Evolutionary conservation across 2,329 filamentous ascomycete genomes (phyloP).

Genomic region (Epichloe gansuensis): DNA sequence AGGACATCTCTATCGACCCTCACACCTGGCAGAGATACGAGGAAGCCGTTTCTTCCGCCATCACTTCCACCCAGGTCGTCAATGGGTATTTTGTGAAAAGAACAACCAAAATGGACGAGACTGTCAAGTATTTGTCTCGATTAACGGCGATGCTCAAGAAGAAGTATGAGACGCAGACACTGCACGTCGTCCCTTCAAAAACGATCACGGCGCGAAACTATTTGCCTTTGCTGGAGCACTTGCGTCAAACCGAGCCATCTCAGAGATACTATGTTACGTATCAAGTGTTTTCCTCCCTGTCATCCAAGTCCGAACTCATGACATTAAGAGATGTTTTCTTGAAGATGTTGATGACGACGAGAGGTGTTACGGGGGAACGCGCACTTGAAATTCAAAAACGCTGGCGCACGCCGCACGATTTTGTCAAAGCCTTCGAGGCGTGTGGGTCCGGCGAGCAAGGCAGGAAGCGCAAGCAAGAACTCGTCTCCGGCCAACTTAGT

Average conservation of each 20-base stretch:
- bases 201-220: constrained; percentile 54
- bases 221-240: constrained; percentile 45
- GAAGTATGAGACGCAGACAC: constrained; percentile 45
- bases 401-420: constrained; percentile 62
- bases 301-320: constrained; percentile 62
- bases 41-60: constrained; percentile 57
- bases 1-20: constrained; percentile 52
- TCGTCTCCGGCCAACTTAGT: constrained; percentile 46
- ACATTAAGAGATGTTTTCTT: constrained; percentile 63
- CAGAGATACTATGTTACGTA: constrained; percentile 53
- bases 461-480: constrained; percentile 42
- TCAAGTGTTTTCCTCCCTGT: constrained; percentile 55
- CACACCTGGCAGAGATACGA: constrained; percentile 43
- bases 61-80: constrained; percentile 65
- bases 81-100: constrained; percentile 69
- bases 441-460: constrained; percentile 36
- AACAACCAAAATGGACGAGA: constrained; percentile 64
- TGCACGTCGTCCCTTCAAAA: constrained; percentile 53
- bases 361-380: constrained; percentile 65
- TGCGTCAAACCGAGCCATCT: constrained; percentile 38
- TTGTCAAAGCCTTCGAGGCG: constrained; percentile 55
- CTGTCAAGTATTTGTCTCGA: constrained; percentile 58
- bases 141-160: constrained; percentile 58
- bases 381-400: constrained; percentile 65
- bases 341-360: constrained; percentile 77